These are phyloP conservation scores for Pontederia crassipes DNA, from an alignment of 176 grass and related monocot genomes.

Conservation along the genomic window DNA sequence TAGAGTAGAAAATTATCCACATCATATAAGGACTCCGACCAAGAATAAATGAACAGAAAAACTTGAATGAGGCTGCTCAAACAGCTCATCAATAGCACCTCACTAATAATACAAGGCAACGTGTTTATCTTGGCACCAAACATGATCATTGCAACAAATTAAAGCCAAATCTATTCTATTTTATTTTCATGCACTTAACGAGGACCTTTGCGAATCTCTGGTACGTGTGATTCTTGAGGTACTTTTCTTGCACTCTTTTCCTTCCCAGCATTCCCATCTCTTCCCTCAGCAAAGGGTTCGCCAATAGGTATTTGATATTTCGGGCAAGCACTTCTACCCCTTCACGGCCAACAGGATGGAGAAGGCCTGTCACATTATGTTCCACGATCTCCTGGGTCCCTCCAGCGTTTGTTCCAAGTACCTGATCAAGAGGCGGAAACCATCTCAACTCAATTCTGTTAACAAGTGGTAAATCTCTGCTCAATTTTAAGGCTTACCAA, in stretches of 20 bases:
- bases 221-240: conserved; percentile 36
- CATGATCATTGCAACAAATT: neutral
- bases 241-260: conserved; percentile 31
- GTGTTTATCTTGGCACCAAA: neutral
- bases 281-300: conserved; percentile 23
- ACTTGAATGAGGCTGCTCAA: no score
- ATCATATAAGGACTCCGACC: no score
- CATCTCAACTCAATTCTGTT: no score
- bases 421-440: conserved; percentile 5
- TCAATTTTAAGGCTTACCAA: no score
- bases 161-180: neutral
- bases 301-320: conserved; percentile 33
- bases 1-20: no score
- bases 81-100: no score
- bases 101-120: no score
- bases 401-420: conserved; percentile 44
- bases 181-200: conserved; percentile 30
- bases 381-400: conserved; percentile 35
- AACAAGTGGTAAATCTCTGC: no score
- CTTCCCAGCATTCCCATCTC: conserved; percentile 37
- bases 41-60: no score
- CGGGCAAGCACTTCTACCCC: conserved; percentile 23
- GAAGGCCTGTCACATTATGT: conserved; percentile 31
- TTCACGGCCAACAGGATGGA: conserved; percentile 30
- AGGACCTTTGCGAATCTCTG: conserved; percentile 28